A percentile compares a stretch with the other conserved stretches of the same genome.
These are phyloP conservation scores for Escovopsis sp. DNA, from an alignment of 2,329 filamentous ascomycete species.

Conservation along the genomic window DNA sequence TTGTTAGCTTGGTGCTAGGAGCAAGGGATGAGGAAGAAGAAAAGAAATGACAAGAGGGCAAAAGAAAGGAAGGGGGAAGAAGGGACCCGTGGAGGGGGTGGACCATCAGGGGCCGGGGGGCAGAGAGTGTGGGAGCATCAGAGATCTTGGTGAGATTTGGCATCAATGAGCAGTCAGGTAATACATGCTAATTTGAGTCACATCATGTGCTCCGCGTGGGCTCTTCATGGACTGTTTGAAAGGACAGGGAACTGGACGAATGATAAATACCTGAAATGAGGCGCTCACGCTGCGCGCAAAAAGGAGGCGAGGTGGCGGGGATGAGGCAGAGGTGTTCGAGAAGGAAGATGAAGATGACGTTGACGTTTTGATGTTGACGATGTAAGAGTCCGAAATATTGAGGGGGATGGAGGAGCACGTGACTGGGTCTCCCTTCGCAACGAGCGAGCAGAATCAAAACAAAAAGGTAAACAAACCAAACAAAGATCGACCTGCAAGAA, in stretches of 20 bases:
- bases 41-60: background rate
- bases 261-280: background rate
- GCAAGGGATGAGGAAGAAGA: background rate
- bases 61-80: background rate
- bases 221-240: too few relatives aligned
- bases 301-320: background rate
- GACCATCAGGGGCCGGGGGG: too few relatives aligned
- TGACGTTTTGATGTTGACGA: background rate
- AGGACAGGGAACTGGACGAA: too few relatives aligned
- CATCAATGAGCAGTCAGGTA: constrained; percentile 44
- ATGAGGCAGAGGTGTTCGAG: background rate
- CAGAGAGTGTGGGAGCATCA: constrained; percentile 26
- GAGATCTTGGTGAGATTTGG: constrained; percentile 59
- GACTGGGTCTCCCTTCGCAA: too few relatives aligned
- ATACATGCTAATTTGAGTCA: constrained; percentile 42
- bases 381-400: background rate
- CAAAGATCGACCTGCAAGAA: too few relatives aligned
- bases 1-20: background rate
- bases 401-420: too few relatives aligned
- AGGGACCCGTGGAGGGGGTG: too few relatives aligned
- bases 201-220: constrained; percentile 26
- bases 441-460: too few relatives aligned
- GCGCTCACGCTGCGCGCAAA: background rate
- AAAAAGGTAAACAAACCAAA: too few relatives aligned
- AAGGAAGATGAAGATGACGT: background rate